Base-by-base conservation (phyloP, 306 rosid species). In the Fragaria iinumae region DNA sequence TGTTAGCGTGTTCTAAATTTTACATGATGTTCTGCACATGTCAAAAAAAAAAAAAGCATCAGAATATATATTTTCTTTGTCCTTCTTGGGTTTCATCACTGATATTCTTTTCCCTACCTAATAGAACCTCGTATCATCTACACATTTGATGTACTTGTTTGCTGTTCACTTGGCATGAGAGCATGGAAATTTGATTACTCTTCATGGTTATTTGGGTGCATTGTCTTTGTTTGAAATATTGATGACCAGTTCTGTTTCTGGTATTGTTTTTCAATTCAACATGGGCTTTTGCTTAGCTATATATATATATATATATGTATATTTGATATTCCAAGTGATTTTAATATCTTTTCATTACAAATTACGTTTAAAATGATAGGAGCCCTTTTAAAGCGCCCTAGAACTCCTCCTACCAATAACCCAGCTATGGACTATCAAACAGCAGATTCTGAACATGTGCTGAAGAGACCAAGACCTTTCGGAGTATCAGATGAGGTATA, bases 371-470 rank as follows among this genome's bases (percentile, higher is more conserved):
- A 80, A 48, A 82, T 84, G 76, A 63, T 79, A 79, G 80, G 93
- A 86, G 97, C 98, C 72, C 81, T 89, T 64, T 80, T 91, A 85
- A 96, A 96, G 96, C 97, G 96, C 73, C 98, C 99, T 77, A 91
- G 99, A 88, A 92, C 99, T 83, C 98, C 97, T 84, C 97, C 98
- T 69, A 86, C 90, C 76, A 88, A 89, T 77, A 96, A 90, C 85
- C 91, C 97, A 41, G 85, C 91, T 71, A 87, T 96, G 90, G 99
- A 96, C 85, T 93, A 93, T 88, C 99, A 92, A 89, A 89, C 97
- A 71, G 97, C 99, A 52, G 99, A 96, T 87, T 93, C 97, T 83
- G 99, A 96, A 74, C 93, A 87, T 79, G 96, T 89, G 74, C 57
- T 96, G 86, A 96, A 96, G 96, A 87, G 98, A 86, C 80, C 98